A percentile compares a stretch with the other conserved stretches of the same genome.
phyloP scores from a whole-genome alignment of 2,329 filamentous ascomycete genomes.

The Colletotrichum spinosum region DNA sequence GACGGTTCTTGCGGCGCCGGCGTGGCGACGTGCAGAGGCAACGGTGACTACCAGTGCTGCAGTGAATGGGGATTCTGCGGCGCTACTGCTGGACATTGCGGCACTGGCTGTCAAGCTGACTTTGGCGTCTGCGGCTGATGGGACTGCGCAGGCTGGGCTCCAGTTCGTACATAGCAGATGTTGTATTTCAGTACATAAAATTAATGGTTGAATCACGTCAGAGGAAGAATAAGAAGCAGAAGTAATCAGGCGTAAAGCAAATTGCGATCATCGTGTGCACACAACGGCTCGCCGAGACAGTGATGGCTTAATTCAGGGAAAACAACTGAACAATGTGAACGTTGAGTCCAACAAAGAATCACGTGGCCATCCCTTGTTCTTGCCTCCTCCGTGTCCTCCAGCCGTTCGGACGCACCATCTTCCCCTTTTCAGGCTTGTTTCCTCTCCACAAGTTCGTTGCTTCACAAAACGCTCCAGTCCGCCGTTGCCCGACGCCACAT shows the following conservation, averaged over 20 bases:
- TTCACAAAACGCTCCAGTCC: too few species aligned
- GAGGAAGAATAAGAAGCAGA: neutral
- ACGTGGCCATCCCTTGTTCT: too few species aligned
- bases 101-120: conserved; percentile 34
- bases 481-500: too few species aligned
- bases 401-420: too few species aligned
- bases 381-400: too few species aligned
- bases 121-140: conserved; percentile 37
- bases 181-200: neutral
- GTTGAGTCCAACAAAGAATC: too few species aligned
- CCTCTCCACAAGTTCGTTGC: too few species aligned
- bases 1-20: conserved; percentile 35
- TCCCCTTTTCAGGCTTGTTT: too few species aligned
- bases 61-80: conserved; percentile 40
- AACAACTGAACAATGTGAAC: too few species aligned
- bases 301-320: too few species aligned
- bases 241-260: neutral
- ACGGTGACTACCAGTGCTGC: conserved; percentile 38
- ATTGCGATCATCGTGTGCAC: too few species aligned
- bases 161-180: conserved; percentile 15
- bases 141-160: neutral
- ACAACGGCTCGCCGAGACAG: too few species aligned
- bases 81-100: conserved; percentile 31
- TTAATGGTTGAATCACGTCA: neutral
- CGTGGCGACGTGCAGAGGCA: conserved; percentile 31